Evolutionary conservation across 148 eudicot species (phyloP).

Genomic region (Heliosperma pusillum): DNA sequence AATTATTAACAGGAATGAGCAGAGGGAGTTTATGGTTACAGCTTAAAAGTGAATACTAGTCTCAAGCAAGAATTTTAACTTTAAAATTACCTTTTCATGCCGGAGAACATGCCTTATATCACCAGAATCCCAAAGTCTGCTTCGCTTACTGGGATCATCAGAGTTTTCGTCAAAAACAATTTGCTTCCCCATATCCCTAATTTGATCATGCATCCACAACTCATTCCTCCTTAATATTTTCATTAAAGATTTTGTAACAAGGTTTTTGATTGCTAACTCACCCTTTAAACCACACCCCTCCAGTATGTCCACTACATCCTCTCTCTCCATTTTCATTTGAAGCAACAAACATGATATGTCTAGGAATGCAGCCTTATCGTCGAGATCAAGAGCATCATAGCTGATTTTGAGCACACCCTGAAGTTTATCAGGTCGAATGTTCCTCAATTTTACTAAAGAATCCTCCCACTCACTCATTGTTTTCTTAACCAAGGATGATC

Average conservation of each 20-base stretch:
- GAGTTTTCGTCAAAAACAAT: constrained; percentile 37
- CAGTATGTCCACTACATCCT: constrained; percentile 38
- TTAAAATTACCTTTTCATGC: constrained; percentile 32
- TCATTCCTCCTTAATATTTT: constrained; percentile 26
- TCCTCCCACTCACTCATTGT: constrained; percentile 46
- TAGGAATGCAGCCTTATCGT: constrained; percentile 46
- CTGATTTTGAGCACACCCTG: constrained; percentile 50
- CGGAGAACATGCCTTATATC: constrained; percentile 33
- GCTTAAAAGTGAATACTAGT: neutral
- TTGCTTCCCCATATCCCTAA: constrained; percentile 70
- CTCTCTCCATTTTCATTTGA: constrained; percentile 33
- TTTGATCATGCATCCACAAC: constrained; percentile 72
- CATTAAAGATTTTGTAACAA: constrained; percentile 47
- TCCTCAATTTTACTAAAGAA: constrained; percentile 31
- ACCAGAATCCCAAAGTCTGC: constrained; percentile 54
- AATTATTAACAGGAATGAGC: no score
- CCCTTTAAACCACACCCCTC: constrained; percentile 50
- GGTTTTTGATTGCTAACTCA: constrained; percentile 33
- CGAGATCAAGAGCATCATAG: constrained; percentile 44
- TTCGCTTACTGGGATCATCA: constrained; percentile 33
- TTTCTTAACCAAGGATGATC: constrained; percentile 50
- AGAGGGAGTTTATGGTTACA: neutral
- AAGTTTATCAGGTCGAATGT: constrained; percentile 34
- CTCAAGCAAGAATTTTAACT: neutral
- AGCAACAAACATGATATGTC: constrained; percentile 62